Conservation (phyloP, 2,329 filamentous ascomycete species). For the Botryotinia convoluta region DNA sequence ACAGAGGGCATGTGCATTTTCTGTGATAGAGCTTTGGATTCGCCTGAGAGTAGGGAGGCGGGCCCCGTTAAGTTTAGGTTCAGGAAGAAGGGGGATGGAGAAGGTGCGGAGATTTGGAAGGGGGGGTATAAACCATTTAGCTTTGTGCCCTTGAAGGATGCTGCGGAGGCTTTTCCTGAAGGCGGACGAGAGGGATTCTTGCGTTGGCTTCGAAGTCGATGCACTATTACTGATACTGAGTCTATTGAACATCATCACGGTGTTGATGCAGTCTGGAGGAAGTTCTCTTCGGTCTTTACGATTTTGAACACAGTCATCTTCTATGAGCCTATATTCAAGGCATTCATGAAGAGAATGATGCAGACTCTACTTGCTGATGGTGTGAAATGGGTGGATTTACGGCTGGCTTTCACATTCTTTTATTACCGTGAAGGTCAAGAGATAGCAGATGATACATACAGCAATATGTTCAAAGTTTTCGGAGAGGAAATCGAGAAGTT, state of each 20-base stretch:
- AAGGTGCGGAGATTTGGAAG: slow-evolving; percentile 58
- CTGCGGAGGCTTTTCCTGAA: slow-evolving; percentile 72
- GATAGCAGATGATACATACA: slow-evolving; percentile 63
- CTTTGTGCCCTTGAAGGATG: slow-evolving; percentile 46
- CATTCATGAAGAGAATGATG: slow-evolving; percentile 71
- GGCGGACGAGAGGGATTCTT: slow-evolving; percentile 71
- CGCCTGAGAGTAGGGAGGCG: slow-evolving; percentile 51
- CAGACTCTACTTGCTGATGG: slow-evolving; percentile 73
- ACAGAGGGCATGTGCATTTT: slow-evolving; percentile 72
- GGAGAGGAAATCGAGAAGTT: slow-evolving; percentile 78
- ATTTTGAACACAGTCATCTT: slow-evolving; percentile 73
- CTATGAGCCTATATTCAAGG: slow-evolving; percentile 86
- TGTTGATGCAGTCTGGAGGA: slow-evolving; percentile 78
- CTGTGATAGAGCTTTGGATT: slow-evolving; percentile 55
- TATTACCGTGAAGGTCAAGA: slow-evolving; percentile 67
- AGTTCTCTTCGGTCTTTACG: slow-evolving; percentile 73
- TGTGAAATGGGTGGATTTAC: slow-evolving; percentile 79
- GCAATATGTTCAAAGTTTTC: slow-evolving; percentile 68
- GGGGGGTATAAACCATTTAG: slow-evolving; percentile 53
- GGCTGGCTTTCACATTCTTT: slow-evolving; percentile 69
- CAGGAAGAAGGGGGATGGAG: slow-evolving; percentile 44
- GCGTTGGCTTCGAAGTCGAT: slow-evolving; percentile 71
- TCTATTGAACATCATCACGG: slow-evolving; percentile 79
- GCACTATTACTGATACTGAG: slow-evolving; percentile 69
- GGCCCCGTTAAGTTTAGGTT: slow-evolving; percentile 62